phyloP scores from a whole-genome alignment of 2,329 filamentous ascomycete genomes.

The Gnomoniopsis smithogilvyi region DNA sequence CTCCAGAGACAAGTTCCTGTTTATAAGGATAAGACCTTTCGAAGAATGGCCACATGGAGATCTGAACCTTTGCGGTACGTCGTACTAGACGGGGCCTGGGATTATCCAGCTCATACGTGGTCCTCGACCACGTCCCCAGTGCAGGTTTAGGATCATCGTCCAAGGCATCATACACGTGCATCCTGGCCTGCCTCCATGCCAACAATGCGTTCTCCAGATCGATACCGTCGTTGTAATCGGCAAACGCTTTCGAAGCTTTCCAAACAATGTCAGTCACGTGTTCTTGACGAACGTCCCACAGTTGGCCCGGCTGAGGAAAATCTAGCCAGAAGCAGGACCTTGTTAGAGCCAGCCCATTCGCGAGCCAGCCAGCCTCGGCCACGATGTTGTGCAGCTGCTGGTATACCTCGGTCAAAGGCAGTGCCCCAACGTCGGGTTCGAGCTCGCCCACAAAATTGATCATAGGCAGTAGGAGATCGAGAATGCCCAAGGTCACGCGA shows the following conservation, averaged over 20 bases:
- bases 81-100: slow-evolving; percentile 13
- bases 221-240: neutral
- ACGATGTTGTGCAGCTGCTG: slow-evolving; percentile 31
- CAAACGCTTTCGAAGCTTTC: slow-evolving; percentile 14
- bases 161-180: neutral
- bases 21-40: slow-evolving; percentile 23
- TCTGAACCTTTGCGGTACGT: slow-evolving; percentile 27
- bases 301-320: slow-evolving; percentile 25
- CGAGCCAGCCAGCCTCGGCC: slow-evolving; percentile 28
- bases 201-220: too few relatives aligned
- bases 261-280: slow-evolving; percentile 23
- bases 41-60: slow-evolving; percentile 28
- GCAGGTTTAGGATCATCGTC: neutral
- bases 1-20: slow-evolving; percentile 10
- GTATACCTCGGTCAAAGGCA: slow-evolving; percentile 24
- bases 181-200: neutral
- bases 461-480: slow-evolving; percentile 33
- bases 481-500: slow-evolving; percentile 12
- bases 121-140: neutral
- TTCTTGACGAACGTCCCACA: slow-evolving; percentile 24
- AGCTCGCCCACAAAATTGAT: slow-evolving; percentile 26
- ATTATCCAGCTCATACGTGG: neutral
- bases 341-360: slow-evolving; percentile 28
- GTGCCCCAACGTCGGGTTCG: slow-evolving; percentile 10
- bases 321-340: slow-evolving; percentile 28